phyloP scores from a whole-genome alignment of 805 yeast species.

The Metschnikowia proteae region DNA sequence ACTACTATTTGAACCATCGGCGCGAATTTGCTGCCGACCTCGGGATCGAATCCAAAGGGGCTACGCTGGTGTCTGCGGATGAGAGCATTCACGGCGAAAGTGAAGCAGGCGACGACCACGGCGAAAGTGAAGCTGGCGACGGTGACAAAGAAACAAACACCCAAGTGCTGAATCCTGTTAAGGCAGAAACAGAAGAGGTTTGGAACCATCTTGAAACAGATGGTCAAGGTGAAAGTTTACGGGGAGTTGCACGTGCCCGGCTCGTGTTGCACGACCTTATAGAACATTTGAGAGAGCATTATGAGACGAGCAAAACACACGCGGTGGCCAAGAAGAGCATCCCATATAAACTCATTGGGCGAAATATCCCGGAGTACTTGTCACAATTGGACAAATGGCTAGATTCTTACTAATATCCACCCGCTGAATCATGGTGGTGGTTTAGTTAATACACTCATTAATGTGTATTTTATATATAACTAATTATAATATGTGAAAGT shows the following conservation, averaged over 20 bases:
- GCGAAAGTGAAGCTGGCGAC: no score
- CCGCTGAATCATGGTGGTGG: no score
- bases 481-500: no score
- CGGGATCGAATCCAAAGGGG: neutral
- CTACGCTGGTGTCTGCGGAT: neutral
- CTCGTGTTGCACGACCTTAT: conserved; percentile 17
- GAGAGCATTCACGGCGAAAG: neutral
- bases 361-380: conserved; percentile 22
- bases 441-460: no score
- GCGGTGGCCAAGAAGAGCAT: conserved; percentile 32
- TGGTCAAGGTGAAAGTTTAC: neutral
- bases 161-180: neutral
- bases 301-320: conserved; percentile 30
- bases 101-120: neutral
- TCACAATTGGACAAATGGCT: conserved; percentile 8
- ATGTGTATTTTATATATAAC: no score
- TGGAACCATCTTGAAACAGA: no score
- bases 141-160: neutral
- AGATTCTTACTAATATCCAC: neutral
- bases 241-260: neutral
- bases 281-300: conserved; percentile 28
- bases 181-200: neutral
- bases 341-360: conserved; percentile 31
- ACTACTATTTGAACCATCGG: conserved; percentile 30
- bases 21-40: conserved; percentile 18